phyloP scores from a whole-genome alignment of 2,329 filamentous ascomycete genomes.

The Simplicillium sp. region DNA sequence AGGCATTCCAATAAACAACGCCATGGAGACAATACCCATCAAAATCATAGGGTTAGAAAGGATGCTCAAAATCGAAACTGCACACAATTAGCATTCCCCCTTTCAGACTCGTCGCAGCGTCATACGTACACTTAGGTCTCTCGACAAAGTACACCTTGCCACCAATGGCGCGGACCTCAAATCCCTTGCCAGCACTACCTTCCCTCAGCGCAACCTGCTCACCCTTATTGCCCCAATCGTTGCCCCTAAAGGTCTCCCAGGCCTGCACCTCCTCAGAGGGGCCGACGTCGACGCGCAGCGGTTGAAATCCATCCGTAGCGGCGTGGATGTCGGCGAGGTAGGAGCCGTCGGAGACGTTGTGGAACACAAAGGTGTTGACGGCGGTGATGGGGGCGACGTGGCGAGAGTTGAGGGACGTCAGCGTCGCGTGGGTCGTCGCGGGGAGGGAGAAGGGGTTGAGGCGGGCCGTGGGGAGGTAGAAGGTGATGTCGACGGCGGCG shows the following conservation, averaged over 20 bases:
- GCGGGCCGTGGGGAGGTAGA: constrained; percentile 37
- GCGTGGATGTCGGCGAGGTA: constrained; percentile 80
- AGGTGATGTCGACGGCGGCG: constrained; percentile 24
- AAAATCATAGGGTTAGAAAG: constrained; percentile 96
- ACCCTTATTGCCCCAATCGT: constrained; percentile 83
- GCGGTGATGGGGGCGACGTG: constrained; percentile 54
- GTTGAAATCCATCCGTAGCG: constrained; percentile 64
- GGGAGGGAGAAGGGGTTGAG: constrained; percentile 47
- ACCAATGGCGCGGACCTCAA: constrained; percentile 54
- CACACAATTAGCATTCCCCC: neutral
- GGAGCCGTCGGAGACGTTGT: constrained; percentile 58
- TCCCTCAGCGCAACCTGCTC: constrained; percentile 41
- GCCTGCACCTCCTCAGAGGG: constrained; percentile 41
- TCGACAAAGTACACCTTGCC: constrained; percentile 69
- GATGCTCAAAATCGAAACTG: constrained; percentile 71
- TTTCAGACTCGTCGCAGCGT: too few relatives aligned
- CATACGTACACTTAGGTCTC: constrained; percentile 60
- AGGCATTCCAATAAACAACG: constrained; percentile 83
- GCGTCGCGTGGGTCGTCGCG: constrained; percentile 56
- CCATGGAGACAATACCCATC: constrained; percentile 75
- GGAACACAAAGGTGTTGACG: constrained; percentile 66
- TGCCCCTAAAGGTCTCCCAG: constrained; percentile 82
- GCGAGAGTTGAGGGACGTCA: constrained; percentile 29
- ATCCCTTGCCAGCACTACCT: constrained; percentile 25
- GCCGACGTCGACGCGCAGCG: constrained; percentile 68